A percentile compares a stretch with the other conserved stretches of the same genome.
Conservation (phyloP, 2,329 filamentous ascomycete species). For the Calonectria honghensis region DNA sequence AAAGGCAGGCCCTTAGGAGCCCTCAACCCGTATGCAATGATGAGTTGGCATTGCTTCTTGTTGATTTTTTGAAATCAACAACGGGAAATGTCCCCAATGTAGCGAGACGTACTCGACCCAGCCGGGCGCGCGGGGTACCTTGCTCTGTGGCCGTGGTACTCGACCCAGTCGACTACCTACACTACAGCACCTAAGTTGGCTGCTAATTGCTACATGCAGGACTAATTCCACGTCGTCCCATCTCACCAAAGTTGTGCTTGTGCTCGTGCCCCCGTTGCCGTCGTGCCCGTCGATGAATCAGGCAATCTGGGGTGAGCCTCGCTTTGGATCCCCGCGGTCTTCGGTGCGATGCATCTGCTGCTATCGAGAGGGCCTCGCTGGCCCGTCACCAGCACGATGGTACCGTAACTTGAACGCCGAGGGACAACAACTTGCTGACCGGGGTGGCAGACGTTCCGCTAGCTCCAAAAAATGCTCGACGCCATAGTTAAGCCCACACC, state of each 20-base stretch:
- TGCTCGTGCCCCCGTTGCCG: neutral
- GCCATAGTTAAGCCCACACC: slow-evolving; percentile 24
- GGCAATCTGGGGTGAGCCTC: slow-evolving; percentile 24
- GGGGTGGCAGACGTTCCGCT: slow-evolving; percentile 36
- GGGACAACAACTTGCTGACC: slow-evolving; percentile 36
- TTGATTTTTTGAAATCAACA: slow-evolving; percentile 69
- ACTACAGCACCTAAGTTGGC: slow-evolving; percentile 25
- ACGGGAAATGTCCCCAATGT: slow-evolving; percentile 48
- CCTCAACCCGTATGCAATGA: slow-evolving; percentile 80
- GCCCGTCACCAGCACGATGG: slow-evolving; percentile 24
- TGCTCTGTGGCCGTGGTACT: slow-evolving; percentile 33
- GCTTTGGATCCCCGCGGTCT: slow-evolving; percentile 2
- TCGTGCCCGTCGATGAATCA: slow-evolving; percentile 31
- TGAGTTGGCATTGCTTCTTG: slow-evolving; percentile 82
- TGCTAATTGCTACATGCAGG: slow-evolving; percentile 28
- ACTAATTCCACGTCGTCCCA: slow-evolving; percentile 28
- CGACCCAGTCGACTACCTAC: slow-evolving; percentile 31
- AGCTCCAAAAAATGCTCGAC: slow-evolving; percentile 37
- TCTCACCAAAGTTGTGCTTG: slow-evolving; percentile 22
- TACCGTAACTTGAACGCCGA: slow-evolving; percentile 30
- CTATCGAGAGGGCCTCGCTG: slow-evolving; percentile 25
- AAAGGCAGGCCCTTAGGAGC: slow-evolving; percentile 49
- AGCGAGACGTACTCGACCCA: slow-evolving; percentile 46
- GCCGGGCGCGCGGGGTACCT: slow-evolving; percentile 51
- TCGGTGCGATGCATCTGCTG: slow-evolving; percentile 21